Base-by-base conservation (phyloP, 768 basidiomycete species). In the Termitomyces sp. region DNA sequence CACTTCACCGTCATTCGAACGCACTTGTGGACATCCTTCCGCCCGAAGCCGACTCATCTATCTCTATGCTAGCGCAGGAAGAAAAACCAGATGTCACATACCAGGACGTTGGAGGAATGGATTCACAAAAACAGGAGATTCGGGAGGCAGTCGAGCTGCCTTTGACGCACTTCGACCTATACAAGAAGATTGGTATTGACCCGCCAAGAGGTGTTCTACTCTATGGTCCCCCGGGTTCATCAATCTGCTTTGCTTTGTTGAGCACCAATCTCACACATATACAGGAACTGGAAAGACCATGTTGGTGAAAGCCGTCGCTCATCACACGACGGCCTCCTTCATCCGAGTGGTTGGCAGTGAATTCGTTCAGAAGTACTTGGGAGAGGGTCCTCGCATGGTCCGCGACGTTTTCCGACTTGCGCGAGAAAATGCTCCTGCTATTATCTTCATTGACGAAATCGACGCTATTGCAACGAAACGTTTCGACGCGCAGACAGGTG, bases 401-500 rank as follows among this genome's bases (percentile, higher is more conserved):
- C 88, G 97, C 67, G 97, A 99, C 68, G 97, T 99, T 53, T 99
- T 99, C 80, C 85, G 97, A 56, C 84, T 99, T 47, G 97, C 97
- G 26, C 80, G 97, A 62, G 97, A 99, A 72, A 99, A 99, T 69
- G 80, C 95, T 0, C 97, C 97, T 1, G 87, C 94, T 28, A 99
- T 99, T 68, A 98, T 99, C 72, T 99, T 99, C 77, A 98, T 99
- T 67, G 97, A 98, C 71, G 96, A 95, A 67, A 91, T 95, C 63
- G 97, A 99, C 63, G 96, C 97, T 19, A 99, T 99, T 69, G 97
- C 97, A 3, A 98, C 97, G 38, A 99, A 99, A 73, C 94, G 96
- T 68, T 99, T 99, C 72, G 97, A 98, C 67, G 97, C 97, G 6
- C 97, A 99, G 70, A 98, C 97, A 0, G 97, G 97, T 66, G 97